Evolutionary conservation across 306 rosid species (phyloP).

Genomic region (Quercus aquifolioides): DNA sequence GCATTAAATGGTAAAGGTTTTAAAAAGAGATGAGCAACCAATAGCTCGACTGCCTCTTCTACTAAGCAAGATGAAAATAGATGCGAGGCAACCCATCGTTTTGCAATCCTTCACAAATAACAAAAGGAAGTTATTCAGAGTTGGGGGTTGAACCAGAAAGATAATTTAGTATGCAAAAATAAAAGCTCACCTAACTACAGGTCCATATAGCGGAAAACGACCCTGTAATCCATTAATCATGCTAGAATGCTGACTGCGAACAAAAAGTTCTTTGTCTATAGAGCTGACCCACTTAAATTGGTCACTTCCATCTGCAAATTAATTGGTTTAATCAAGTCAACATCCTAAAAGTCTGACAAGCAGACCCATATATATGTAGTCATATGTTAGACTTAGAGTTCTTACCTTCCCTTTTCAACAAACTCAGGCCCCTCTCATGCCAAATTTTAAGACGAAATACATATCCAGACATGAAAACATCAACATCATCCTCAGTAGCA

Average conservation of each 20-base stretch:
- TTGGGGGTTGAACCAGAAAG: constrained; percentile 9
- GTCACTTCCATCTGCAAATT: constrained; percentile 52
- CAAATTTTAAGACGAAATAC: constrained; percentile 86
- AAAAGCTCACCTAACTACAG: constrained; percentile 71
- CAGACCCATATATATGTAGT: neutral
- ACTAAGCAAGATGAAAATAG: constrained; percentile 84
- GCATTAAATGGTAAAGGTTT: constrained; percentile 75
- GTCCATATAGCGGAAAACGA: constrained; percentile 68
- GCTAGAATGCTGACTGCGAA: constrained; percentile 78
- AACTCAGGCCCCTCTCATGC: constrained; percentile 90
- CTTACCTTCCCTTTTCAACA: constrained; percentile 65
- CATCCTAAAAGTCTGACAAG: constrained; percentile 7
- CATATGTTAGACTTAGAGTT: constrained; percentile 1
- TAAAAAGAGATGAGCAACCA: constrained; percentile 78
- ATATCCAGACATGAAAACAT: constrained; percentile 77
- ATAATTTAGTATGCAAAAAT: constrained; percentile 3
- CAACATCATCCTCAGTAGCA: constrained; percentile 76
- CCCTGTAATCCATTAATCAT: constrained; percentile 88
- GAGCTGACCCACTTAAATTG: constrained; percentile 52
- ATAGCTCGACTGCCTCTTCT: constrained; percentile 85
- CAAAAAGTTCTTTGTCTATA: constrained; percentile 62
- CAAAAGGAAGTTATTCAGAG: constrained; percentile 21
- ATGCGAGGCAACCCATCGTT: constrained; percentile 92
- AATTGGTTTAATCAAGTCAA: constrained; percentile 24
- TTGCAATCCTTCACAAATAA: constrained; percentile 74